A percentile compares a stretch with the other conserved stretches of the same genome.
Conservation (phyloP, 2,329 filamentous ascomycete species). For the Phyllosticta citrichinensis region DNA sequence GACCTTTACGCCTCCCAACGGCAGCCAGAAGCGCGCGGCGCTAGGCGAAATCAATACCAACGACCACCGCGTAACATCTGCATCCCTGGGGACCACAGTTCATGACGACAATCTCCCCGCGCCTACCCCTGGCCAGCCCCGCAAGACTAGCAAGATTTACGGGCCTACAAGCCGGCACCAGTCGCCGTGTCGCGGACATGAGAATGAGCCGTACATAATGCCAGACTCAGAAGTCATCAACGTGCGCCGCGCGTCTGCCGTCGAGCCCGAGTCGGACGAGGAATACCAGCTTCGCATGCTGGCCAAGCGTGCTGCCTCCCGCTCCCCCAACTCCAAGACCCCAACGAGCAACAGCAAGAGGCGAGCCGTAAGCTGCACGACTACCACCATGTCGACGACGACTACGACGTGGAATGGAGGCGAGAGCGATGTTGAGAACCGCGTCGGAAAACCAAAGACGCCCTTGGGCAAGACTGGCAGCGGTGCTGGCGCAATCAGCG, state of each 20-base stretch:
- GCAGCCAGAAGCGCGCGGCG: slow-evolving; percentile 65
- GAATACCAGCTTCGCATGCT: slow-evolving; percentile 69
- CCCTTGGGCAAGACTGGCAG: slow-evolving; percentile 28
- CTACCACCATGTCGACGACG: slow-evolving; percentile 52
- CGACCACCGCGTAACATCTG: slow-evolving; percentile 37
- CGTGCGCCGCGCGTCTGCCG: slow-evolving; percentile 43
- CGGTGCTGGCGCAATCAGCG: slow-evolving; percentile 34
- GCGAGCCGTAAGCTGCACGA: slow-evolving; percentile 66
- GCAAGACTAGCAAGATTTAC: slow-evolving; percentile 74
- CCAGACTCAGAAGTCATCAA: slow-evolving; percentile 49
- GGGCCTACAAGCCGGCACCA: slow-evolving; percentile 38
- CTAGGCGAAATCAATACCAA: slow-evolving; percentile 93
- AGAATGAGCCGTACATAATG: slow-evolving; percentile 40
- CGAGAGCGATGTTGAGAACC: slow-evolving; percentile 40
- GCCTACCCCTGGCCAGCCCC: slow-evolving; percentile 88
- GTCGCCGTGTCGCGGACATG: slow-evolving; percentile 20
- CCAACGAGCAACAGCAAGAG: slow-evolving; percentile 45
- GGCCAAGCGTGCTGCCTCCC: slow-evolving; percentile 51
- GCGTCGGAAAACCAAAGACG: slow-evolving; percentile 33
- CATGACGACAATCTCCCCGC: slow-evolving; percentile 88
- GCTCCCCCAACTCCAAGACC: slow-evolving; percentile 42
- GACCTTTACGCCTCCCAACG: slow-evolving; percentile 76
- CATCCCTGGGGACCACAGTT: slow-evolving; percentile 44
- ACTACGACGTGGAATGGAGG: slow-evolving; percentile 26
- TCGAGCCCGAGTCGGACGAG: slow-evolving; percentile 61